Base-by-base conservation (phyloP, 495 filamentous ascomycete genomes). In the Penicillium lividum region DNA sequence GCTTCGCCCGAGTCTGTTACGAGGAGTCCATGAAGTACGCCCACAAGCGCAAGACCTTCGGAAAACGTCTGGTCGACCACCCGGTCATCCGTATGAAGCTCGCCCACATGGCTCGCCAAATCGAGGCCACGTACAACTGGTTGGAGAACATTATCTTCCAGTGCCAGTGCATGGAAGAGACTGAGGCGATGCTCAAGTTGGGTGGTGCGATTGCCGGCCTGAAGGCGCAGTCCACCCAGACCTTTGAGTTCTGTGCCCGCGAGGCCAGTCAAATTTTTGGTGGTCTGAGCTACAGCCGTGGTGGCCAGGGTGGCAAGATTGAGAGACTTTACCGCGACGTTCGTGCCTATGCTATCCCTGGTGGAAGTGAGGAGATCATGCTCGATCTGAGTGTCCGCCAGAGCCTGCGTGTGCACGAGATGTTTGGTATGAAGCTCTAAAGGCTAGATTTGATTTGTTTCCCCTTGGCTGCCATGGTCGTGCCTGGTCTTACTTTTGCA, bases 361-460 rank as follows among this genome's bases (percentile, higher is more conserved):
- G 94, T 71, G 94, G 94, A 34, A 90, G 85, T 69, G 94, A 98
- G 78, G 94, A 98, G 83, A 98, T 98, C 58, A 98, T 98, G 94
- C 77, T 97, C 61, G 94, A 98, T 78, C 75, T 98, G 65, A 96
- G 91, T 73, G 97, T 98, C 73, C 82, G 94, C 59, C 94, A 98
- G 80, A 88, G 88, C 65, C 70, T 97, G 81, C 85, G 84, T 73
- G 94, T 98, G 34, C 89, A 92, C 60, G 86, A 96, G 80, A 88
- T 86, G 65, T 77, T 97, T 71, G 94, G 94, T 4, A 97, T 98
- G 93, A 98, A 97, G 82, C 71, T 98, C 66, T 98, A 87, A 74
- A 49, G 49, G 60, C 50, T 25, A 49, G 11, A 45, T 15, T n/a
- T 15, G 18, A 25, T 44, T 47, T 16, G 27, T 30, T 42, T 2